Percentiles rank a stretch among this genome's conserved stretches.
phyloP scores from a whole-genome alignment of 805 yeast genomes.

The Saturnispora besseyi region DNA sequence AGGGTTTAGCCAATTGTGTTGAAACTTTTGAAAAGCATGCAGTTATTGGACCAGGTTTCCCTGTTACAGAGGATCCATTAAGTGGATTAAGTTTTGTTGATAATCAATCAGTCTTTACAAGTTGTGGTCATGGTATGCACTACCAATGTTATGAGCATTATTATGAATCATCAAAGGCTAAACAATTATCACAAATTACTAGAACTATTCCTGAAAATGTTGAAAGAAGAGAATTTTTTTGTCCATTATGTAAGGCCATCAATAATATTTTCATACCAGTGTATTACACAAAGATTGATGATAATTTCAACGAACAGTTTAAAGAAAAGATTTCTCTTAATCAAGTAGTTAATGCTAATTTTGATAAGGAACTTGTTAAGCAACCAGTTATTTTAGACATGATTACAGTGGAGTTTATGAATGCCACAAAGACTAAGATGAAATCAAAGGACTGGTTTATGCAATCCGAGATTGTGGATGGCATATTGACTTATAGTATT shows the following conservation, averaged over 20 bases:
- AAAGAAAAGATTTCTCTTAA: constrained; percentile 1
- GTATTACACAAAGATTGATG: constrained; percentile 43
- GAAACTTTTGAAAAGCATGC: constrained; percentile 27
- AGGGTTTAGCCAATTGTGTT: constrained; percentile 25
- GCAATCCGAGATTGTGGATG: constrained; percentile 13
- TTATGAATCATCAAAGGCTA: constrained; percentile 43
- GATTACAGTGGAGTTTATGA: constrained; percentile 18
- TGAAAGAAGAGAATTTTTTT: constrained; percentile 64
- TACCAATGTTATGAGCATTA: constrained; percentile 63
- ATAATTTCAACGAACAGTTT: constrained; percentile 16
- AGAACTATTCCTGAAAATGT: constrained; percentile 72
- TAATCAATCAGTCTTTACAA: constrained; percentile 44
- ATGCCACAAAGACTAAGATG: constrained; percentile 17
- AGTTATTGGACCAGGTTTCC: constrained; percentile 69
- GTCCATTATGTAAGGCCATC: constrained; percentile 86
- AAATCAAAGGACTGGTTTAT: constrained; percentile 25
- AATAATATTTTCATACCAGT: constrained; percentile 80
- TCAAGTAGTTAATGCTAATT: constrained; percentile 2
- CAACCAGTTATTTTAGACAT: constrained; percentile 9
- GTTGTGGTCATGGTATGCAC: constrained; percentile 96
- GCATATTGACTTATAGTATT: constrained; percentile 7
- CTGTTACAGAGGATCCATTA: constrained; percentile 21
- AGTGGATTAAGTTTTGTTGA: constrained; percentile 27
- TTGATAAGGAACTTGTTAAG: constrained; percentile 11
- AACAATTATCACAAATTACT: constrained; percentile 61